Base-by-base conservation (phyloP, 768 basidiomycete genomes). In the Mycena capillaripes region DNA sequence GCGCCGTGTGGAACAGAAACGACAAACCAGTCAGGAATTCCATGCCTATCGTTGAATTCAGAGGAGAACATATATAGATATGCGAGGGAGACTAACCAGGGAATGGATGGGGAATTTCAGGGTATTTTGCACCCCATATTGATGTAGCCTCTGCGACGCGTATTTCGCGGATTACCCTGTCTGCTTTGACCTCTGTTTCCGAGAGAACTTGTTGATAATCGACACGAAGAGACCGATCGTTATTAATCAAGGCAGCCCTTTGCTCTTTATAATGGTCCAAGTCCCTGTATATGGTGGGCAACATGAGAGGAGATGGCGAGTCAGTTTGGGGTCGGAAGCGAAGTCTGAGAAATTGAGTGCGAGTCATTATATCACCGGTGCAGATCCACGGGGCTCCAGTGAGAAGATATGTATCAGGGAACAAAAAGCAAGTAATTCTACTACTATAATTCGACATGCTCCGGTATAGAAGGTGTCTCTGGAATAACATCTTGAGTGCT, bases 11-110 rank as follows among this genome's bases (percentile, higher is more conserved):
- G 14, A 52, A 52, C 11, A 5, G 16, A 52, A 52, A 50, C 3
- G 52, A 61, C 75, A 50, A 69, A 91, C 92, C 92, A 46, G 90
- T 93, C 73, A 94, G 80, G 76, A 94, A 94, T 74, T 90, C 92
- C 92, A 93, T 93, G 48, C 93, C 93, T 27, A 92, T 42, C 10
- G 42, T 14, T 42, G 92, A 73, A 36, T 36, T 36, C 7, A 6
- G 6, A 6, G 92, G 93, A 2, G 52, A 16, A n/a, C 27, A 29
- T 11, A 38, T 16, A 42, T 36, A 42, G 16, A 19, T 4, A 6
- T 25, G 29, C 19, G 23, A 38, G 19, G 6, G 6, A 42, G n/a
- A 50, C 23, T 6, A 27, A 16, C 25, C 29, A 8, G 30, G 34
- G 34, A 27, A 48, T 25, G 29, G 32, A 36, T 64, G n/a, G 44